Conservation (phyloP, 1,139 yeast genomes). For the Suhomyces bribrorum region DNA sequence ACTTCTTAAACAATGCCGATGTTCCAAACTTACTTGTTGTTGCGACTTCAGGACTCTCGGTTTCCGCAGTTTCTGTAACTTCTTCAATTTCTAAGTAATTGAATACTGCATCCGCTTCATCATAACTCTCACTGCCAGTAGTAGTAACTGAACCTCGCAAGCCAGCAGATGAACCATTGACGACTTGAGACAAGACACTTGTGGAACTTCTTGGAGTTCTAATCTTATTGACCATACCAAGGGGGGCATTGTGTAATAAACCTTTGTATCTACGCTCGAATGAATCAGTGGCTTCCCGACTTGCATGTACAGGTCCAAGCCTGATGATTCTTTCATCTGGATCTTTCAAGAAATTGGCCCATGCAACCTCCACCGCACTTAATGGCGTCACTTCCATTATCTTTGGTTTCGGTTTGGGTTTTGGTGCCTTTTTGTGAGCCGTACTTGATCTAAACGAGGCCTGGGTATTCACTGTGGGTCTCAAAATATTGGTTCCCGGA, state of each 20-base stretch:
- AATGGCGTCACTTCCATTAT: constrained; percentile 54
- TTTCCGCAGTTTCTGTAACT: constrained; percentile 10
- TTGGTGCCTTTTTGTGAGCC: constrained; percentile 15
- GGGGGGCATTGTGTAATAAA: constrained; percentile 59
- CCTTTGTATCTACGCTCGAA: constrained; percentile 63
- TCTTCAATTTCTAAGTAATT: constrained; percentile 30
- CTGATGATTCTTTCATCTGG: constrained; percentile 72
- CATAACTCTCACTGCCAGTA: constrained; percentile 15
- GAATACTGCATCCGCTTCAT: constrained; percentile 35
- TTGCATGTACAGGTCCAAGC: constrained; percentile 54
- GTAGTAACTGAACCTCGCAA: constrained; percentile 24
- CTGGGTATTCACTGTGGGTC: constrained; percentile 52
- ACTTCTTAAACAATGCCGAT: constrained; percentile 21
- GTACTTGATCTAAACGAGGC: constrained; percentile 29
- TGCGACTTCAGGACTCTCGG: constrained; percentile 11
- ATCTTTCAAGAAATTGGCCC: constrained; percentile 60
- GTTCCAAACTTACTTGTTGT: constrained; percentile 11
- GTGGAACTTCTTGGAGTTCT: constrained; percentile 19
- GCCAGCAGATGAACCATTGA: constrained; percentile 46
- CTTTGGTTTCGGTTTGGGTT: constrained; percentile 25
- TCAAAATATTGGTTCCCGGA: constrained; percentile 59
- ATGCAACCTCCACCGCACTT: constrained; percentile 64
- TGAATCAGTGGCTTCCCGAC: constrained; percentile 39
- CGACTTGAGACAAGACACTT: constrained; percentile 54
- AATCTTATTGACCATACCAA: constrained; percentile 37